Evolutionary conservation across 1,284 basidiomycete species (phyloP).

Genomic region (Leccinum holopus): DNA sequence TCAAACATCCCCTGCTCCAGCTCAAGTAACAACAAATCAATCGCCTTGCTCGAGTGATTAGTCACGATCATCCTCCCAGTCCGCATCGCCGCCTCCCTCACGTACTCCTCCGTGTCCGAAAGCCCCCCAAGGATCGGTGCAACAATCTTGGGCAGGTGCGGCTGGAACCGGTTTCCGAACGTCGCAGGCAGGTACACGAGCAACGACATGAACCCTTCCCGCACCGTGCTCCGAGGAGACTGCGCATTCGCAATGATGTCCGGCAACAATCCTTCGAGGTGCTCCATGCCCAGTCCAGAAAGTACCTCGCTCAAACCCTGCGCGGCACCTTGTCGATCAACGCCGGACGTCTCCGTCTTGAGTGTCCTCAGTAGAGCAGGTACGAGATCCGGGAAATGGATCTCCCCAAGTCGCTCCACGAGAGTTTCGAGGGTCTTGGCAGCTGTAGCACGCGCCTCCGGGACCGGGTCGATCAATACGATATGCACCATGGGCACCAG

Average conservation of each 20-base stretch:
- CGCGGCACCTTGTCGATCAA: constrained; percentile 96
- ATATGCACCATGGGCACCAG: constrained; percentile 90
- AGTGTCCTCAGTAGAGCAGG: constrained; percentile 87
- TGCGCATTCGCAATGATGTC: constrained; percentile 93
- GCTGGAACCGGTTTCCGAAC: constrained; percentile 94
- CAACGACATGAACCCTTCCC: constrained; percentile 98
- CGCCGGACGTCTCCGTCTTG: constrained; percentile 92
- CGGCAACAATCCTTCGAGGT: constrained; percentile 91
- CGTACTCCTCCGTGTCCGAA: constrained; percentile 92
- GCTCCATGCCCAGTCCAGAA: constrained; percentile 95
- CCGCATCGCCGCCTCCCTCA: constrained; percentile 95
- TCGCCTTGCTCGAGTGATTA: constrained; percentile 91
- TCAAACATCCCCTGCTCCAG: constrained; percentile 97
- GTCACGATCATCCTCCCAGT: constrained; percentile 99
- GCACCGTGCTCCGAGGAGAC: constrained; percentile 87
- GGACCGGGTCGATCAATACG: constrained; percentile 94
- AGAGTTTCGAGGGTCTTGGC: constrained; percentile 97
- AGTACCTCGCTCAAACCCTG: constrained; percentile 97
- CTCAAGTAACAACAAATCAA: constrained; percentile 93
- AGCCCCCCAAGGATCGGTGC: constrained; percentile 91
- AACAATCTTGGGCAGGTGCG: constrained; percentile 94
- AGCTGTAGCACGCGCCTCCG: constrained; percentile 95
- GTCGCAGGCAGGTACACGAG: constrained; percentile 96
- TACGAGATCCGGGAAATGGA: constrained; percentile 94
- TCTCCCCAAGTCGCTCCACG: constrained; percentile 94